Conservation (phyloP, 2,329 filamentous ascomycete genomes). For the Epichloe gansuensis region DNA sequence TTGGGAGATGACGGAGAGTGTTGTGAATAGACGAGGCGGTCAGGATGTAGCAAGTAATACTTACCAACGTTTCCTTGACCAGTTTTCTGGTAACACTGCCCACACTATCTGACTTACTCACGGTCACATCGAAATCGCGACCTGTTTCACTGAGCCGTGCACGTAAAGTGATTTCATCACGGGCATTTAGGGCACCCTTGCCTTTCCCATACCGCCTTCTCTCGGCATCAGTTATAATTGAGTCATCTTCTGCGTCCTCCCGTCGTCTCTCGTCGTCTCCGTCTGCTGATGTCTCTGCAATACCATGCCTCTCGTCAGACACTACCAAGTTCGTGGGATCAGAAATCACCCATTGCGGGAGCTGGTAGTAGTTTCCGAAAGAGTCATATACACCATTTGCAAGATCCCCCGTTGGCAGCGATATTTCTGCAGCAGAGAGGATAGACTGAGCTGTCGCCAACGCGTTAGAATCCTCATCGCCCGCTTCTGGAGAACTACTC, state of each 20-base stretch:
- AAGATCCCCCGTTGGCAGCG: constrained; percentile 59
- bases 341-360: constrained; percentile 55
- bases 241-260: constrained; percentile 7
- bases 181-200: constrained; percentile 39
- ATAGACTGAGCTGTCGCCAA: constrained; percentile 66
- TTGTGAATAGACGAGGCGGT: background rate
- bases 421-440: constrained; percentile 64
- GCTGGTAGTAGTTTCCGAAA: constrained; percentile 54
- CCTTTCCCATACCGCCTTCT: constrained; percentile 44
- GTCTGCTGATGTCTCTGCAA: constrained; percentile 8
- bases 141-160: constrained; percentile 55
- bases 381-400: constrained; percentile 61
- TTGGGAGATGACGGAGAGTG: background rate
- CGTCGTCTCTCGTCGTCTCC: constrained; percentile 23
- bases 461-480: constrained; percentile 25
- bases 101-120: constrained; percentile 51
- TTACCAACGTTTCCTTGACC: constrained; percentile 19
- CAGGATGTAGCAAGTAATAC: constrained; percentile 1
- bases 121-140: constrained; percentile 46
- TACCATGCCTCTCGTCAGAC: constrained; percentile 25
- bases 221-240: constrained; percentile 20
- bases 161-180: constrained; percentile 42
- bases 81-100: constrained; percentile 48
- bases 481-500: constrained; percentile 27
- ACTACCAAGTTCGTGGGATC: constrained; percentile 46